Base-by-base conservation (phyloP, 2,329 filamentous ascomycete genomes). In the Drechmeria coniospora region DNA sequence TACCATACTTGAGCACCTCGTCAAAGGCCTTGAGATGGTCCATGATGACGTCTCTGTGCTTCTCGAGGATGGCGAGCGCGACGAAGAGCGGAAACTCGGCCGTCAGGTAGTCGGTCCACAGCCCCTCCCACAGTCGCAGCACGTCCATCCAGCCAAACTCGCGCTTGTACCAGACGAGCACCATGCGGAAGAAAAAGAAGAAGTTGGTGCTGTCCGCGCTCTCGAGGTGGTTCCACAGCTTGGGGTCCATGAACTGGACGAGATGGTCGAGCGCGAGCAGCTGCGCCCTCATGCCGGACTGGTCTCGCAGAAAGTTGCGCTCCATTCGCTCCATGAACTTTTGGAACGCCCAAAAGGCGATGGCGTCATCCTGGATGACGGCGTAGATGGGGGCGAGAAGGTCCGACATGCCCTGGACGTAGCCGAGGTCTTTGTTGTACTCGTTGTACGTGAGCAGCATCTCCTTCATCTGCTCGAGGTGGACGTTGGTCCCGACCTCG, bases 181-280 rank as follows among this genome's bases (percentile, higher is more conserved):
- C 65, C 90, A 95, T 95, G 34, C 90, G 80, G 70, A 95, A 98
- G 63, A 98, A 95, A 62, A 98, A 98, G 57, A 98, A 98, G 55
- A 98, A 98, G 51, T 98, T 98, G 15, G 90, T 98, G 45, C 80
- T 92, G 44, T 98, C 92, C 13, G 86, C 81, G 11, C 70, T 75
- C 50, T 92, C 74, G 0, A 98, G 69, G 43, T 98, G 90, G 2
- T 80, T 65, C 54, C 94, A 95, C 6, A 98, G 72, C 47, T 84
- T 80, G 0, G 92, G 90, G 40, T 98, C 90, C 74, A 98, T 86
- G 32, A 98, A 81, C 47, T 92, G 84, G 9, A 95, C 84, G 1
- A 98, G 74, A 38, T 98, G 84, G 46, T 98, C 86, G 4, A 98
- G 71, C 0, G 87, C 84, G 21, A 83, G 63, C 3, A 98, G 74